phyloP scores from a whole-genome alignment of 495 filamentous ascomycete species.

The Neurospora sp. region DNA sequence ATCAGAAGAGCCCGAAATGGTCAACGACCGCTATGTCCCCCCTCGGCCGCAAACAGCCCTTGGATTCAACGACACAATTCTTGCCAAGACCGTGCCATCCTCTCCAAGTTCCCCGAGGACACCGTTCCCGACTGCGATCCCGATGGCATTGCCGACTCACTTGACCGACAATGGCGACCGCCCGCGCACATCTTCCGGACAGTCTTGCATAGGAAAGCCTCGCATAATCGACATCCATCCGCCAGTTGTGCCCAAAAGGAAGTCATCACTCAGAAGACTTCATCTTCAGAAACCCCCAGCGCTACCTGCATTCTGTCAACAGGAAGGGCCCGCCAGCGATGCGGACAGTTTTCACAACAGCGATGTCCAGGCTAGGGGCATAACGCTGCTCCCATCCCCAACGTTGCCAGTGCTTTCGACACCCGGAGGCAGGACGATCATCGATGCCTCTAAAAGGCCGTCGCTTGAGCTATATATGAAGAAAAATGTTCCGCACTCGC shows the following conservation, averaged over 20 bases:
- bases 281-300: not conserved
- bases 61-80: not conserved
- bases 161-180: not conserved
- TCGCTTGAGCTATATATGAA: slow-evolving; percentile 2
- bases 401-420: slow-evolving; percentile 5
- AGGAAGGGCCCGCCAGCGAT: not conserved
- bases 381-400: not conserved
- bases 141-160: not conserved
- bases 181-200: slow-evolving; percentile 8
- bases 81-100: not conserved
- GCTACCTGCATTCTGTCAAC: not conserved
- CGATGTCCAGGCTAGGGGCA: not conserved
- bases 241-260: slow-evolving; percentile 6
- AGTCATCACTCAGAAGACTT: slow-evolving; percentile 6
- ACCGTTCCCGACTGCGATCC: not conserved
- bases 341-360: not conserved
- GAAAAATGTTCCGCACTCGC: not conserved
- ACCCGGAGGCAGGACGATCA: slow-evolving; percentile 10
- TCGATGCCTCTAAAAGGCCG: slow-evolving; percentile 14
- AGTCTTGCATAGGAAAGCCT: slow-evolving; percentile 3
- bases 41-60: not conserved
- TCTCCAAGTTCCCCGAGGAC: not conserved
- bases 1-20: not conserved
- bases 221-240: slow-evolving; percentile 21
- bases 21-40: not conserved